Conservation (phyloP, 1,139 yeast species). For the Hyphopichia pseudoburtonii region DNA sequence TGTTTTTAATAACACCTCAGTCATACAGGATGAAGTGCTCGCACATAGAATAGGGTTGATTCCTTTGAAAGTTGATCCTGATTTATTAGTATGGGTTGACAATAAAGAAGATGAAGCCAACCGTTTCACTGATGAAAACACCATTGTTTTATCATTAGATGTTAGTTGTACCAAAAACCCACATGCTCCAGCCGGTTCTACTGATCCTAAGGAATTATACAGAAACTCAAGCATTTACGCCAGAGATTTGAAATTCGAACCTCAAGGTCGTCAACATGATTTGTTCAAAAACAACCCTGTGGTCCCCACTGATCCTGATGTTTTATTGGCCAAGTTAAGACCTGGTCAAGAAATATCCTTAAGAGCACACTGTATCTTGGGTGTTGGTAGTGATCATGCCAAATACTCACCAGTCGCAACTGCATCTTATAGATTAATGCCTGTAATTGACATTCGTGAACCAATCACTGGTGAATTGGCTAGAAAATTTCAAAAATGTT, state of each 20-base stretch:
- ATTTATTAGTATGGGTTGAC: slow-evolving; percentile 76
- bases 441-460: slow-evolving; percentile 75
- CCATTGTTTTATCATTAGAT: slow-evolving; percentile 78
- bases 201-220: slow-evolving; percentile 81
- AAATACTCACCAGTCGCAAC: slow-evolving; percentile 97
- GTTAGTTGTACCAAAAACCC: slow-evolving; percentile 85
- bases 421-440: slow-evolving; percentile 93
- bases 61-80: slow-evolving; percentile 93
- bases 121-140: slow-evolving; percentile 80
- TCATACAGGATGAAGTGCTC: slow-evolving; percentile 93
- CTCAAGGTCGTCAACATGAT: slow-evolving; percentile 84
- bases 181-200: slow-evolving; percentile 74
- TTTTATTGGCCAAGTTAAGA: slow-evolving; percentile 84
- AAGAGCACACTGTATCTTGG: slow-evolving; percentile 87
- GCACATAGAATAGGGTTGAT: slow-evolving; percentile 93
- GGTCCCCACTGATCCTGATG: slow-evolving; percentile 81
- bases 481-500: slow-evolving; percentile 77
- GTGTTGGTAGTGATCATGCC: slow-evolving; percentile 94
- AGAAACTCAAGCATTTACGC: slow-evolving; percentile 87
- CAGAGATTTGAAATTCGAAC: slow-evolving; percentile 81
- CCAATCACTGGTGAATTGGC: slow-evolving; percentile 83
- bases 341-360: slow-evolving; percentile 96
- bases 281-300: slow-evolving; percentile 67
- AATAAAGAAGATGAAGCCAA: slow-evolving; percentile 61
- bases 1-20: slow-evolving; percentile 90